These are phyloP conservation scores for Sanghuangporus baumii DNA, from an alignment of 1,284 basidiomycete genomes.

Conservation along the genomic window DNA sequence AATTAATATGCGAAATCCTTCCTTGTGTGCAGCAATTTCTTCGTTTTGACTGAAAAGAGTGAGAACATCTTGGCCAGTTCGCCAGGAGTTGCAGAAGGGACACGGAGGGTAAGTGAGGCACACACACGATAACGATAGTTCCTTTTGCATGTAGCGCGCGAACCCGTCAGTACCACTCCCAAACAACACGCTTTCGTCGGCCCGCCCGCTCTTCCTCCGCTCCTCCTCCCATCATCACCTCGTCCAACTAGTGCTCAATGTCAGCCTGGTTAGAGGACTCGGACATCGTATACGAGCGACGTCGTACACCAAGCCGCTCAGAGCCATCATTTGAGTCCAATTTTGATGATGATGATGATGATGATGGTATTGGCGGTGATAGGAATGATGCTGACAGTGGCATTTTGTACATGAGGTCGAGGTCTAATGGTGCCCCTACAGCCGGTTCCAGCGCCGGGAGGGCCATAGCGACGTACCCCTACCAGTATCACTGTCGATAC, in stretches of 20 bases:
- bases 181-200: background rate
- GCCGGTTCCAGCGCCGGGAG: too few species aligned
- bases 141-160: too few species aligned
- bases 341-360: background rate
- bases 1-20: too few species aligned
- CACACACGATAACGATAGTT: too few species aligned
- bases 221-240: background rate
- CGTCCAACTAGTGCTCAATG: background rate
- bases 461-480: too few species aligned
- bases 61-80: background rate
- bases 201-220: constrained; percentile 5
- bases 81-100: too few species aligned
- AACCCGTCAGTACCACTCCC: background rate
- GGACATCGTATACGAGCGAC: background rate
- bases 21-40: too few species aligned
- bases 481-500: too few species aligned
- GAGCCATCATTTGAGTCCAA: background rate
- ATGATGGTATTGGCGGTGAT: background rate
- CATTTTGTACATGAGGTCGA: background rate
- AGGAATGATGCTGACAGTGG: background rate
- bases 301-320: background rate
- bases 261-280: background rate
- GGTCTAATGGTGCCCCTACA: too few species aligned
- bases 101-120: too few species aligned
- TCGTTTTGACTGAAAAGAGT: too few species aligned